Evolutionary conservation across 2,329 filamentous ascomycete genomes (phyloP), one percentile per base, ranked within the genome.

Genomic region (Alternaria sp.): DNA sequence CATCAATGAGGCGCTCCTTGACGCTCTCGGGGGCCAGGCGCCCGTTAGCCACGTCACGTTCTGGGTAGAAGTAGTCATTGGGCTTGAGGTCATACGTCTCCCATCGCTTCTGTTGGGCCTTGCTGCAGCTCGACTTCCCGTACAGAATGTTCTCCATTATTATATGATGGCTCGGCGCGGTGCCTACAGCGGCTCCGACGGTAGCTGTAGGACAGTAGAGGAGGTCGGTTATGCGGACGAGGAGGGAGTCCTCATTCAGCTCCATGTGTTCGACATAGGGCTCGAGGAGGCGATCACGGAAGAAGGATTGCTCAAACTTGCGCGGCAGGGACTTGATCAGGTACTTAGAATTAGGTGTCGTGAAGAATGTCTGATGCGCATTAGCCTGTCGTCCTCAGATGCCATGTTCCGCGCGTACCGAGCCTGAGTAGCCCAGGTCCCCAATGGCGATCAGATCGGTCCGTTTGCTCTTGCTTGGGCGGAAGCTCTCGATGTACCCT

Each of bases 61-160:
- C 90, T 0, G 91, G 91, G 72, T 89, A 93, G 81, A 93, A 93
- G 79, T 93, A 93, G 61, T 88, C 86, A 21, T 85, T 87, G 0
- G 91, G 91, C 73, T 93, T 93, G 52, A 93, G 84, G 63, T 93
- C 91, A 78, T 89, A 93, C 1, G 87, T 88, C 73, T 93, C 88
- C 90, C 90, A 93, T 17, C 83, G 79, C 49, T 82, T 75, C 59
- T 81, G 73, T 49, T 78, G 75, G 10, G 73, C 72, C 58, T 82
- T 81, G 12, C 81, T 78, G 13, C 83, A 75, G 43, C 65, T 72
- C 3, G 72, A 81, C 65, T 88, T 85, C 2, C 90, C 90, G 65
- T 86, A 87, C 23, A 92, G 81, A 3, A 92, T 83, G 73, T 93
- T 93, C 76, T 93, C 91, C 91, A 93, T 93, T 71, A 93, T 84